Base-by-base conservation (phyloP, 2,329 filamentous ascomycete genomes). In the Fusarium anthophilum region DNA sequence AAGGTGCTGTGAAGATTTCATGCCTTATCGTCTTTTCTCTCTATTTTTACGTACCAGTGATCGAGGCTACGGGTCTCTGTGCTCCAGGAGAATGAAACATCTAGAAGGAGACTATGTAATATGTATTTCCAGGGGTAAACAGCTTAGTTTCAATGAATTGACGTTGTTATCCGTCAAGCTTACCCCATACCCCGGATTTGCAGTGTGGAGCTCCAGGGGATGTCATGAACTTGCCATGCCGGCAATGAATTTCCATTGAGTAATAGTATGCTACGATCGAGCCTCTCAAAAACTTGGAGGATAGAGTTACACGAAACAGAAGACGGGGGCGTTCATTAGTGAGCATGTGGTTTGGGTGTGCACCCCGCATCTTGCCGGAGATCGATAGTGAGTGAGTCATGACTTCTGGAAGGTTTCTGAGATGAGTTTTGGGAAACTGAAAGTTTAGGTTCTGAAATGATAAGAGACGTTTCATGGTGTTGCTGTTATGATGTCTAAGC, bases 151-250 rank as follows among this genome's bases (percentile, higher is more conserved):
- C 5, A 14, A 35, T 11, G 1, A 8, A 48, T 1, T 39, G 12
- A 28, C 32, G 24, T 38, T 4, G 8, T 13, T 20, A 8, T 18
- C 13, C 15, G 5, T 20, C 7, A 28, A 50, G 12, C 54, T 48
- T 64, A 50, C 44, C 61, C 28, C 55, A 51, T 37, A 48, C 61
- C 61, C 61, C 61, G 22, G 61, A 38, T 50, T 61, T 43, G 38
- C n/a, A 18, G 9, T 18, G 61, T 64, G 61, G 61, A 41, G 41
- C 22, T 39, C 14, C 18, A 41, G 12, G 35, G 60, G 28, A 47
- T 30, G 12, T 64, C 37, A 64, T 48, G 61, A 50, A 61, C n/a
- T 50, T 61, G 24, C 15, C 35, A 47, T 17, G 17, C 37, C 44
- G 55, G 44, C 30, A 61, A 28, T 60, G 26, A 37, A n/a, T 62